Conservation (phyloP, 306 rosid species). For the Quercus agrifolia region DNA sequence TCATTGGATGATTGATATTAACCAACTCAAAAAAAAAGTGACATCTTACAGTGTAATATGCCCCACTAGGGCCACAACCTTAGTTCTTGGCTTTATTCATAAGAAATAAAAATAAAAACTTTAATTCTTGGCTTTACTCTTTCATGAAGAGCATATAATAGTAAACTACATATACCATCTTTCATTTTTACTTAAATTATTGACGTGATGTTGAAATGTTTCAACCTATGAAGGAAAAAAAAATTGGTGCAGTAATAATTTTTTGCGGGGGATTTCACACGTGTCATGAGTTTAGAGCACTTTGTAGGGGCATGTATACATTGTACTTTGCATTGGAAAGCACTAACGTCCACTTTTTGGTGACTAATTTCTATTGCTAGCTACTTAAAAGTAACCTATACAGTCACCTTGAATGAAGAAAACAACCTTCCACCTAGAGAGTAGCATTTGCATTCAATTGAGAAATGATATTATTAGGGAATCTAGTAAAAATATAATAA, state of each 20-base stretch:
- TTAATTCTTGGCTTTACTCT: not conserved
- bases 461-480: too few relatives aligned
- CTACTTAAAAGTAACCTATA: too few relatives aligned
- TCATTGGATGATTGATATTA: constrained; percentile 15
- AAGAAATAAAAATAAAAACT: not conserved
- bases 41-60: constrained; percentile 14
- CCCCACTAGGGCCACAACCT: constrained; percentile 6
- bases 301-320: too few relatives aligned
- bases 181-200: too few relatives aligned
- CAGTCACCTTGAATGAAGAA: too few relatives aligned
- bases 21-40: constrained; percentile 10
- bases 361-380: too few relatives aligned
- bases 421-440: too few relatives aligned
- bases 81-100: not conserved
- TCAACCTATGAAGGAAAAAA: not conserved
- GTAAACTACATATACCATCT: not conserved
- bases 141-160: not conserved
- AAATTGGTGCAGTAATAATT: not conserved
- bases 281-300: too few relatives aligned
- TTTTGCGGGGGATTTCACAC: not conserved
- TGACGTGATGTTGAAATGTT: not conserved
- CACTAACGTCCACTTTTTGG: too few relatives aligned
- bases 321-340: too few relatives aligned
- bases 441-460: too few relatives aligned
- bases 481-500: too few relatives aligned